Evolutionary conservation across 495 filamentous ascomycete genomes (phyloP), one percentile per base, ranked within the genome.

Genomic region (Aspergillus panamensis): DNA sequence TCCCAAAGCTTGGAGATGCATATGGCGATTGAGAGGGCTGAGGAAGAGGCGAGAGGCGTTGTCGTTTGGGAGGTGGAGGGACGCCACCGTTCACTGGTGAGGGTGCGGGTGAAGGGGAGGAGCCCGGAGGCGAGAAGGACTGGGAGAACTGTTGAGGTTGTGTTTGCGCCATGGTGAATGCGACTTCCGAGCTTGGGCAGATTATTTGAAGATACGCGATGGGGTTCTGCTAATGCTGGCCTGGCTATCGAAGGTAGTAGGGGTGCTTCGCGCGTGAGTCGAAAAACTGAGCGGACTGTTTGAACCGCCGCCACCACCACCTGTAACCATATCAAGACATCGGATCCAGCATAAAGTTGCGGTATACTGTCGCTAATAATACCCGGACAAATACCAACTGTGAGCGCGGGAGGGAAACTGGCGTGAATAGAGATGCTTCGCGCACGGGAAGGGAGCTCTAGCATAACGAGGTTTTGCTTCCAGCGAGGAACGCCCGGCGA

Each of bases 41-140:
- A 51, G 86, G 84, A 44, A 83, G 82, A 21, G 88, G 84, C 25
- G 88, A 91, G 13, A 91, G 73, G 19, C 84, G 84, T 54, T 82
- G 83, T 45, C 88, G 80, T 70, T 95, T 83, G 0, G 82, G 80
- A 16, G 85, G 86, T 45, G 81, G 75, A 61, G 70, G 72, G 58
- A 71, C 66, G 58, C 53, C 67, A 64, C 65, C 70, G 59, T 74
- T 79, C 42, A 75, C 62, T 40, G 79, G 75, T 6, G 76, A 74
- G 25, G 68, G 60, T 43, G 72, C 66, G 52, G 63, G 84, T 17
- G 82, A 82, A 19, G 80, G 73, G 20, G 81, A 77, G 21, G 73
- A 74, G 37, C 77, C 81, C 47, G 80, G 76, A 61, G 80, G 81
- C 17, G 82, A 85, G 67, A 80, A 83, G 29, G 77, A 71, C 48